Conservation (phyloP, 75 land plant genomes). For the Pseudotsuga menziesii region DNA sequence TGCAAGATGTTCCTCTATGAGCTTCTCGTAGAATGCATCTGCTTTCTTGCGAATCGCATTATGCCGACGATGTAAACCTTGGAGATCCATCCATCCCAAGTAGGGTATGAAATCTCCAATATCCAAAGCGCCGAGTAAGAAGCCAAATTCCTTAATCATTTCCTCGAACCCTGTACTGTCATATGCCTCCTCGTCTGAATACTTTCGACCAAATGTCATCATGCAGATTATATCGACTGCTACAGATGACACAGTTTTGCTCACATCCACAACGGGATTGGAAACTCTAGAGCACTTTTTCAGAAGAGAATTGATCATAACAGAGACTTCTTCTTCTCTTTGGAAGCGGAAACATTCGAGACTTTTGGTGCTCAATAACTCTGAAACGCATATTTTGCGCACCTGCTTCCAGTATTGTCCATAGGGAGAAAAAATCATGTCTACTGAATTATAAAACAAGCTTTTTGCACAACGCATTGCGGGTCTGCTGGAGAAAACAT, state of each 20-base stretch:
- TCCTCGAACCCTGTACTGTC: constrained; percentile 2
- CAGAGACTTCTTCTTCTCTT: constrained; percentile 12
- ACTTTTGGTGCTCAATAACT: constrained; percentile 25
- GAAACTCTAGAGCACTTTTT: neutral
- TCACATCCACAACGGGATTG: neutral
- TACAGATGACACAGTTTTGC: neutral
- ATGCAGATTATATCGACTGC: constrained; percentile 9
- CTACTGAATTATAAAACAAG: constrained; percentile 18
- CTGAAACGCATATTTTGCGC: constrained; percentile 22
- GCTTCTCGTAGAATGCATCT: constrained; percentile 20
- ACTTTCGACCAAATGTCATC: constrained; percentile 22
- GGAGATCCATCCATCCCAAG: constrained; percentile 28
- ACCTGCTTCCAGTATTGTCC: constrained; percentile 32
- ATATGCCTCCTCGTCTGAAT: neutral
- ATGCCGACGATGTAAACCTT: constrained; percentile 18
- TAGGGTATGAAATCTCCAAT: constrained; percentile 40
- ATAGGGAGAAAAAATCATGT: constrained; percentile 31
- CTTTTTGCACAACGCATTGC: constrained; percentile 9
- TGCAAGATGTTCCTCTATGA: constrained; percentile 18
- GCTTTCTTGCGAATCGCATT: constrained; percentile 6
- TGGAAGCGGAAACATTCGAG: neutral
- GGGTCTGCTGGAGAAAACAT: constrained; percentile 19
- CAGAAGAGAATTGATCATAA: neutral
- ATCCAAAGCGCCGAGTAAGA: constrained; percentile 13
- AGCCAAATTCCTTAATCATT: constrained; percentile 15